Percentiles rank a stretch among this genome's conserved stretches.
phyloP scores from a whole-genome alignment of 176 grass and related monocot genomes.

The Zizania latifolia region DNA sequence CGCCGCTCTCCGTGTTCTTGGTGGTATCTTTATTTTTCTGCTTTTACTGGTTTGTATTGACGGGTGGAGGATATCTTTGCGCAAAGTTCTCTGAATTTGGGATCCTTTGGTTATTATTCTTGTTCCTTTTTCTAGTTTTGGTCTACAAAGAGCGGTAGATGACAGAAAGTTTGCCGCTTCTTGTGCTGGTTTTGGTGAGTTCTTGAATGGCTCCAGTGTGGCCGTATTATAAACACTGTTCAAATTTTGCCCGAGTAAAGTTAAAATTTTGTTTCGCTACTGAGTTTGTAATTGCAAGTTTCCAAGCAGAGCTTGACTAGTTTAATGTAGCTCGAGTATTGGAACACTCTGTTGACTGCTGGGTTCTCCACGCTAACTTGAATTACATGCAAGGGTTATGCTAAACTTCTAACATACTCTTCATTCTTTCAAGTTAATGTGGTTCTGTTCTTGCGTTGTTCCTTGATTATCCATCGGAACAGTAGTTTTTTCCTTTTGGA shows the following conservation, averaged over 20 bases:
- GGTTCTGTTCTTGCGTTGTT: not conserved
- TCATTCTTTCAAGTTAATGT: not conserved
- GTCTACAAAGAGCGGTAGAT: not conserved
- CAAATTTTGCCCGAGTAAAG: too few species aligned
- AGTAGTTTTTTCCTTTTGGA: not conserved
- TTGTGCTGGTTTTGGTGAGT: too few species aligned
- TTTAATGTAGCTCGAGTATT: too few species aligned
- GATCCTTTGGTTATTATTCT: not conserved
- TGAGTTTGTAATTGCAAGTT: too few species aligned
- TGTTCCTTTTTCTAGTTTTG: not conserved
- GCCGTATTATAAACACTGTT: too few species aligned
- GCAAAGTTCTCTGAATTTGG: not conserved
- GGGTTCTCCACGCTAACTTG: not conserved
- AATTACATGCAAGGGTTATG: not conserved
- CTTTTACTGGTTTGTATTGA: not conserved
- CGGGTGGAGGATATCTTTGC: slow-evolving; percentile 14
- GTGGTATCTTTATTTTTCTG: slow-evolving; percentile 1
- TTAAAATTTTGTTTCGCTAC: too few species aligned
- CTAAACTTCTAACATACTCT: not conserved
- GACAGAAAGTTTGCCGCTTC: too few species aligned
- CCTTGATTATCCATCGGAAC: not conserved
- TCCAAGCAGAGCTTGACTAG: not conserved
- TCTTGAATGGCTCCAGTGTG: too few species aligned
- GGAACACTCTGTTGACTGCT: too few species aligned
- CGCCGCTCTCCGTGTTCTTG: slow-evolving; percentile 18